Base-by-base conservation (phyloP, 192 early-diverging fungal genomes). In the Rhizophagus sp. region DNA sequence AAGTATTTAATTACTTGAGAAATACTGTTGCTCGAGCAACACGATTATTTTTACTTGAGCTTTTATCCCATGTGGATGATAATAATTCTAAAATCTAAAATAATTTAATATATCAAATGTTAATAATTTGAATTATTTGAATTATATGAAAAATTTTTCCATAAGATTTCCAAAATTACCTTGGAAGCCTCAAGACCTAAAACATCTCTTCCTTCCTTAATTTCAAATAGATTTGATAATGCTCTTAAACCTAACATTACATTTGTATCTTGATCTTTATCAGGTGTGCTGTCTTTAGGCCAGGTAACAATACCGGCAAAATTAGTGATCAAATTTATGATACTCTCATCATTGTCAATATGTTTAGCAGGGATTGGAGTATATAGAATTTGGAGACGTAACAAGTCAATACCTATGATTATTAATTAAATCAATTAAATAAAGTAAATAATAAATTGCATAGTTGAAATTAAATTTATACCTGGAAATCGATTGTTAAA, bases 381-480 rank as follows among this genome's bases (percentile, higher is more conserved):
- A 65, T 88, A 84, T 4, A 95, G 81, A 0, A 91, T 88, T 4
- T 84, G 79, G 15, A 97, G 82, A 4, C 97, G 92, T 27, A 98
- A 78, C 25, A 98, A 81, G 79, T 99, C 97, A 41, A 99, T 88
- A 8, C 88, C 92, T 84, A 80, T 66, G 67, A 83, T 82, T 41
- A 41, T 41, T 27, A 57, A 79, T 82, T 72, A 79, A 25, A 41
- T 41, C n/a, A 57, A 79, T 82, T 72, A 79, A 25, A 71, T 17
- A 17, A 25, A 13, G 12, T 27, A 13, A 62, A 52, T 52, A n/a
- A 0, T 73, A 47, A 0, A 50, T 27, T 22, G 1, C 3, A 30
- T 30, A 30, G 30, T 30, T 30, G 30, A 30, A 1, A 30, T 30
- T 30, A 30, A 1, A 30, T 30, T 30, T 30, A 19, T 71, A 79